Evolutionary conservation across 257 asterid genomes (phyloP).

Genomic region (Primulina huaijiensis): DNA sequence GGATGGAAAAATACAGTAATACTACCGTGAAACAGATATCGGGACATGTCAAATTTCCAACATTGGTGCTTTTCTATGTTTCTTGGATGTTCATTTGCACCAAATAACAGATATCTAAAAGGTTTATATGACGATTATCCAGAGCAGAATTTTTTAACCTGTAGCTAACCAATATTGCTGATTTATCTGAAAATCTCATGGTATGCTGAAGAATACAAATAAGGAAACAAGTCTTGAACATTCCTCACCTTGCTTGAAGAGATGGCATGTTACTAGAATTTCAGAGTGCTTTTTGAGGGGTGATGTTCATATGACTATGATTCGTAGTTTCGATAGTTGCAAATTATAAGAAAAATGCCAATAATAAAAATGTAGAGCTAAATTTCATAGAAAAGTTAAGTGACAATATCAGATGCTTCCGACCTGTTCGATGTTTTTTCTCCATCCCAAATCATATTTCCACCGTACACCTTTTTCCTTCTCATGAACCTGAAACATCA

Average conservation of each 20-base stretch:
- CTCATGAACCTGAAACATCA: slow-evolving; percentile 66
- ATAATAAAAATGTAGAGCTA: background rate
- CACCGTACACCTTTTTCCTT: slow-evolving; percentile 51
- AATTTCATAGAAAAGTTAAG: background rate
- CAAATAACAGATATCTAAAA: background rate
- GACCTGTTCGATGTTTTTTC: slow-evolving; percentile 80
- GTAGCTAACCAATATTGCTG: background rate
- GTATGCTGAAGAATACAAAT: background rate
- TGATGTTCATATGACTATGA: background rate
- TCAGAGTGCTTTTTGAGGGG: background rate
- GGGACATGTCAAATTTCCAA: background rate
- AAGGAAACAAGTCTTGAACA: background rate
- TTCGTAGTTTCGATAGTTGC: background rate
- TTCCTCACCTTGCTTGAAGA: background rate
- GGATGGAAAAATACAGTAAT: background rate
- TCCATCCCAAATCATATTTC: slow-evolving; percentile 80
- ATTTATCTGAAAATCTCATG: background rate
- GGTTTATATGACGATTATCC: background rate
- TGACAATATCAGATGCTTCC: slow-evolving; percentile 8
- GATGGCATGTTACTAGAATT: background rate
- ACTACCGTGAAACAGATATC: too few relatives aligned
- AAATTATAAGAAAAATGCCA: background rate
- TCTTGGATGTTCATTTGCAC: background rate
- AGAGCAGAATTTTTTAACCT: background rate
- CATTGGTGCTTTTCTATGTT: too few relatives aligned